Evolutionary conservation across 2,329 filamentous ascomycete genomes (phyloP), one percentile per base, ranked within the genome.

Genomic region (Diaporthe australafricana): DNA sequence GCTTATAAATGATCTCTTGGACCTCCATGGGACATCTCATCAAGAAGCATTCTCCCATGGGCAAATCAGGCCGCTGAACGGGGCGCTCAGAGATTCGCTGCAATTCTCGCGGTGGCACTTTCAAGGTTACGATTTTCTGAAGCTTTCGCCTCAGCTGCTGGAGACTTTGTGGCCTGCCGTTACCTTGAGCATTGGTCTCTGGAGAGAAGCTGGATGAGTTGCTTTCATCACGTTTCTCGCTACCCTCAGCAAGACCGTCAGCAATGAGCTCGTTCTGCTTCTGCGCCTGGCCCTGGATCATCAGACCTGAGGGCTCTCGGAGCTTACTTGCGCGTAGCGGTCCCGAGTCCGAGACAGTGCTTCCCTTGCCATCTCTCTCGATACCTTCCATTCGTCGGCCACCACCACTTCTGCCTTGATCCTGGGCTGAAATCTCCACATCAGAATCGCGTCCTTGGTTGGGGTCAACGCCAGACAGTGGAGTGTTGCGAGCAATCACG

Each of bases 1-100:
- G 68, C 5, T 79, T 74, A 22, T 81, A 77, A 8, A 84, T 81
- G 68, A 77, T 75, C 32, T 81, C 76, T 6, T 78, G 78, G 32
- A 83, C 70, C 75, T 83, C 82, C 2, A 74, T 12, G 0, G 80
- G 75, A 27, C 83, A 32, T 0, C 8, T 57, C 2, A 70, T 38
- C 35, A 72, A 68, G 52, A 72, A 68, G 47, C 60, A 57, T 9
- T 9, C 20, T 12, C 16, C 52, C 20, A 65, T 56, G 16, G 68
- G 68, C 12, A 63, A 22, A 2, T 67, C 57, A 9, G 67, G 67
- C 5, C 17, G 25, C 48, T 57, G 55, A 16, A 45, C 38, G 20
- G 40, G 40, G 1, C 67, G 70, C 30, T 7, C 2, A 1, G 55
- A 38, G 25, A 70, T 16, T 2, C 38, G 45, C 12, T 6, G 25